Percentiles rank a stretch among this genome's conserved stretches.
These are phyloP conservation scores for Rosa hybrid DNA, from an alignment of 331 rosid genomes.

Conservation along the genomic window DNA sequence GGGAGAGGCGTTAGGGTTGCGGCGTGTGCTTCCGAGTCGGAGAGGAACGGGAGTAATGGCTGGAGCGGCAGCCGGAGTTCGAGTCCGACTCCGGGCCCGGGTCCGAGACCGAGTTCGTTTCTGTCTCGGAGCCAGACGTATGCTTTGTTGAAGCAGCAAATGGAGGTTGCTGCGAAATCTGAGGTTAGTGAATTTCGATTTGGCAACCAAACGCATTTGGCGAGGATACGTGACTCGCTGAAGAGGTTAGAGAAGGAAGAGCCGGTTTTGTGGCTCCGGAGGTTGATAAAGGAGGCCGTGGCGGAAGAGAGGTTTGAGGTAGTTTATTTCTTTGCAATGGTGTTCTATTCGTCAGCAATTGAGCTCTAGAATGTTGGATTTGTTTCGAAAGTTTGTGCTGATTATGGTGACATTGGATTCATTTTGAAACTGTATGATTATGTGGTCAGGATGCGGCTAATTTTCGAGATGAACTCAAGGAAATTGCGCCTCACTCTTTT, in stretches of 20 bases:
- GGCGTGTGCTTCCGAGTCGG: slow-evolving; percentile 59
- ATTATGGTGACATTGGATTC: neutral
- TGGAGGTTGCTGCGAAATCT: slow-evolving; percentile 86
- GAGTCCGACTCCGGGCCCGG: slow-evolving; percentile 37
- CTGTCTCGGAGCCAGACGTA: slow-evolving; percentile 66
- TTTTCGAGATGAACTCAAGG: slow-evolving; percentile 76
- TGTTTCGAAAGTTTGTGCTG: neutral
- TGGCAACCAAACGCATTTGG: slow-evolving; percentile 14
- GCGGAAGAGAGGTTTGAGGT: slow-evolving; percentile 85
- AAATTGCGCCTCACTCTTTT: slow-evolving; percentile 73
- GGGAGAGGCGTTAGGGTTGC: slow-evolving; percentile 30
- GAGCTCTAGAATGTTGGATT: neutral
- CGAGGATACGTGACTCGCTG: slow-evolving; percentile 81
- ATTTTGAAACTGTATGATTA: neutral
- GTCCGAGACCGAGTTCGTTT: slow-evolving; percentile 46
- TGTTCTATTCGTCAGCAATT: neutral
- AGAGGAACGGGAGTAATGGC: slow-evolving; percentile 36
- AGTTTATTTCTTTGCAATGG: neutral
- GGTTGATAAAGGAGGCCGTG: slow-evolving; percentile 73
- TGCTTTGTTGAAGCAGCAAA: slow-evolving; percentile 77
- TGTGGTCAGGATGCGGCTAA: slow-evolving; percentile 78
- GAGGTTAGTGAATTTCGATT: slow-evolving; percentile 54
- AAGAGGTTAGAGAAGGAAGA: slow-evolving; percentile 77
- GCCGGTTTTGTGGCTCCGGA: slow-evolving; percentile 73
- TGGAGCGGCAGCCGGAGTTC: slow-evolving; percentile 40